These are phyloP conservation scores for Excoecaria cochinchinensis DNA, from an alignment of 345 rosid genomes.

Conservation along the genomic window DNA sequence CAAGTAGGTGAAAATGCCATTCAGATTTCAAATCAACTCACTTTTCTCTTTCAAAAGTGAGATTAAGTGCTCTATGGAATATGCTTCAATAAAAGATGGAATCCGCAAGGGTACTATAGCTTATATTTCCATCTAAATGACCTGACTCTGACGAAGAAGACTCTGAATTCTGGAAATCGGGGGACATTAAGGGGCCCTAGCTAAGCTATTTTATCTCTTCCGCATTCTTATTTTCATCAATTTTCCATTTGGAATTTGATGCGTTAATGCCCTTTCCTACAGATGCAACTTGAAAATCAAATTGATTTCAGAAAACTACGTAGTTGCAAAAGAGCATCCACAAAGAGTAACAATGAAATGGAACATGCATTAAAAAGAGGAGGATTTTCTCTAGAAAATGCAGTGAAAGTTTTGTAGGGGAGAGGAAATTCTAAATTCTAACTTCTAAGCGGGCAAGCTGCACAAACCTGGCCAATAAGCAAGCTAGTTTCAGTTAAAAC, in stretches of 20 bases:
- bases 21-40: not conserved
- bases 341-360: not conserved
- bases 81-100: not conserved
- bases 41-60: not conserved
- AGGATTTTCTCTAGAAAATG: not conserved
- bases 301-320: not conserved
- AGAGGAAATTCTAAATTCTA: not conserved
- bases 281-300: not conserved
- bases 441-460: not conserved
- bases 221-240: not conserved
- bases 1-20: slow-evolving; percentile 13
- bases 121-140: not conserved
- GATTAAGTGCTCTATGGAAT: not conserved
- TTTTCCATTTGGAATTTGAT: not conserved
- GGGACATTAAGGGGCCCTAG: not conserved
- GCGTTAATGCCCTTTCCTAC: not conserved
- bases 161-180: not conserved
- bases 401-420: not conserved
- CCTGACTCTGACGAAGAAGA: not conserved
- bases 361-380: too few relatives aligned
- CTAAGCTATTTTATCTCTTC: not conserved
- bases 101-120: not conserved
- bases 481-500: not conserved
- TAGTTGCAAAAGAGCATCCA: not conserved
- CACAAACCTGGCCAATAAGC: not conserved